A percentile compares a stretch with the other conserved stretches of the same genome.
Evolutionary conservation across 371 early-diverging fungal species (phyloP).

Genomic region (Chytridium lagenaria): DNA sequence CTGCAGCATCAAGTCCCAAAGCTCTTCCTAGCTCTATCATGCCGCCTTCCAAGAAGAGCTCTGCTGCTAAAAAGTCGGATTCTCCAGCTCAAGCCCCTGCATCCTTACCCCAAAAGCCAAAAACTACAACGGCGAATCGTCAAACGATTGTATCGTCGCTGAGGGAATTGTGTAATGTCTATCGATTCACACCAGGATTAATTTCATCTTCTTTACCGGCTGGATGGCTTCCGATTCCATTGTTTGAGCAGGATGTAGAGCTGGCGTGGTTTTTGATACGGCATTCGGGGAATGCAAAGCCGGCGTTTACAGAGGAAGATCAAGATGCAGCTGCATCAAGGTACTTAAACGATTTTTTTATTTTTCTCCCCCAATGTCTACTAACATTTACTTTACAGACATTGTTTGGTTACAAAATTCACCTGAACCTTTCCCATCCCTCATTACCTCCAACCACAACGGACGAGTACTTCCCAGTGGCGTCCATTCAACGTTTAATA

Average conservation of each 20-base stretch:
- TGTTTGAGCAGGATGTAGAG: constrained; percentile 39
- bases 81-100: no score
- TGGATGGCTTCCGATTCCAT: constrained; percentile 33
- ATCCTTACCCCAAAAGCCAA: no score
- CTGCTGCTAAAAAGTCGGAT: constrained; percentile 1
- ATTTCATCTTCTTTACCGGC: constrained; percentile 19
- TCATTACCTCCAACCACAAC: constrained; percentile 15
- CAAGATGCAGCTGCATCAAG: constrained; percentile 29
- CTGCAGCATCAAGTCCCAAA: background rate
- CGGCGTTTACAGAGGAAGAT: constrained; percentile 12
- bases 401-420: constrained; percentile 32
- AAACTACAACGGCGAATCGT: constrained; percentile 17
- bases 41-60: constrained; percentile 5
- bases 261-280: constrained; percentile 41
- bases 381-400: no score
- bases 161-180: constrained; percentile 36
- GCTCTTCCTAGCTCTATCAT: background rate
- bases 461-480: constrained; percentile 30
- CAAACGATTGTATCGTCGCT: constrained; percentile 33
- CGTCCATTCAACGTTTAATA: constrained; percentile 23
- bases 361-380: no score
- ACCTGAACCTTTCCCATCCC: constrained; percentile 24
- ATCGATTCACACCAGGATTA: constrained; percentile 36
- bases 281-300: constrained; percentile 30
- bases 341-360: no score